A percentile compares a stretch with the other conserved stretches of the same genome.
Conservation (phyloP, 495 filamentous ascomycete genomes). For the Penicillium pulvis region DNA sequence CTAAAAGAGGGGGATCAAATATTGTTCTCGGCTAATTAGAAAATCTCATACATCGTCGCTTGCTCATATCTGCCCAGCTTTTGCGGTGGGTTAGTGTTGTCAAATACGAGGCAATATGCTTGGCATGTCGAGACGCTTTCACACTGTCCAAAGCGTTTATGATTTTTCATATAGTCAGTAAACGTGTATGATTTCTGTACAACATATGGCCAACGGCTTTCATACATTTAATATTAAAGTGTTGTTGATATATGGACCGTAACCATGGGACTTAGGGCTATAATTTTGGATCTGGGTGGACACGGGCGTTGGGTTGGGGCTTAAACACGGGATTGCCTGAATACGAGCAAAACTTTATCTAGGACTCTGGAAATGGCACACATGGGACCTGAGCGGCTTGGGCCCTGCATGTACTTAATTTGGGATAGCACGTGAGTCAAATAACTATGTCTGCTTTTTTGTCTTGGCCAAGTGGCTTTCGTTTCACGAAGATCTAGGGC, state of each 20-base stretch:
- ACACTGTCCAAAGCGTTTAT: no score
- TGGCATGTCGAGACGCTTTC: slow-evolving; percentile 3
- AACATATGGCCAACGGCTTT: not conserved
- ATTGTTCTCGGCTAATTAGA: no score
- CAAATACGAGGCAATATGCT: slow-evolving; percentile 7
- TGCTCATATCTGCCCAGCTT: not conserved
- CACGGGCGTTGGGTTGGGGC: not conserved
- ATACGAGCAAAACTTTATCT: slow-evolving; percentile 4
- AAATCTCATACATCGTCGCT: not conserved
- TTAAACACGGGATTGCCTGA: not conserved
- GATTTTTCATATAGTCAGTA: no score
- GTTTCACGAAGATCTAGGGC: no score
- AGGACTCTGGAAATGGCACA: not conserved
- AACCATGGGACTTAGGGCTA: not conserved
- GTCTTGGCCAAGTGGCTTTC: no score
- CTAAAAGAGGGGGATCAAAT: not conserved
- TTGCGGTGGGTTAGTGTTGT: slow-evolving; percentile 1
- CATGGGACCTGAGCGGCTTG: not conserved
- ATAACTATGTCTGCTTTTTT: no score
- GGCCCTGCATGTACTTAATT: not conserved
- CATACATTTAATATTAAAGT: not conserved
- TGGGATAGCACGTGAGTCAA: not conserved
- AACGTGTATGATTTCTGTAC: not conserved
- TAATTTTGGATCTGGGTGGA: not conserved
- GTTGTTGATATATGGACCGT: not conserved